Evolutionary conservation across 371 early-diverging fungal genomes (phyloP), one percentile per base, ranked within the genome.

Genomic region (Parasitella parasitica): DNA sequence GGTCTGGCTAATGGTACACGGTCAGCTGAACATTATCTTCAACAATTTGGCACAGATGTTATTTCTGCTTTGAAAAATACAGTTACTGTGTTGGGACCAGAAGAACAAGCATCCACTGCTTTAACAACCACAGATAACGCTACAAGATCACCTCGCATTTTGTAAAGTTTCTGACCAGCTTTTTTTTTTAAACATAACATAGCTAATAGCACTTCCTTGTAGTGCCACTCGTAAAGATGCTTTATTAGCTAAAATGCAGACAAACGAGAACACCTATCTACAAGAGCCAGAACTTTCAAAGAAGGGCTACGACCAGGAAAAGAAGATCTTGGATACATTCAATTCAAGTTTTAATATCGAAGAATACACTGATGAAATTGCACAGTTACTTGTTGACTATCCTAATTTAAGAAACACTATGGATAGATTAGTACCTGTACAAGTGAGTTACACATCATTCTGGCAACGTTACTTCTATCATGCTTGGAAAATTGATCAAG

Each of bases 381-480:
- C 79, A 15, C 61, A 68, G 26, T 39, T 77, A n/a, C 36, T 81
- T 24, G 66, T 75, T 15, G 70, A 65, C 16, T 57, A 66, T 48
- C 73, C 77, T 26, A 71, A 75, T 3, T 48, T 81, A 26, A 69
- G 79, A 41, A 63, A 71, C 7, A 77, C 65, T 48, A 81, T 81
- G 82, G 76, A 81, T 51, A 55, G 41, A 51, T 57, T 81, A 73
- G 82, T 81, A 0, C 82, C 82, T 48, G 66, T 81, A 22, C 59
- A 81, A 66, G 76, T 81, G 8, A 73, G 71, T 22, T 81, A 81
- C 38, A 28, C 67, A 7, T 39, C 65, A 18, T 81, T 81, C 48
- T 81, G 82, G 82, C 67, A 75, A 50, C 65, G 82, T 5, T 81
- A 81, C 35, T 81, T 78, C 30, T 78, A 81, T 38, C 77, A 76